phyloP scores from a whole-genome alignment of 495 filamentous ascomycete species.

The Platismatia glauca region DNA sequence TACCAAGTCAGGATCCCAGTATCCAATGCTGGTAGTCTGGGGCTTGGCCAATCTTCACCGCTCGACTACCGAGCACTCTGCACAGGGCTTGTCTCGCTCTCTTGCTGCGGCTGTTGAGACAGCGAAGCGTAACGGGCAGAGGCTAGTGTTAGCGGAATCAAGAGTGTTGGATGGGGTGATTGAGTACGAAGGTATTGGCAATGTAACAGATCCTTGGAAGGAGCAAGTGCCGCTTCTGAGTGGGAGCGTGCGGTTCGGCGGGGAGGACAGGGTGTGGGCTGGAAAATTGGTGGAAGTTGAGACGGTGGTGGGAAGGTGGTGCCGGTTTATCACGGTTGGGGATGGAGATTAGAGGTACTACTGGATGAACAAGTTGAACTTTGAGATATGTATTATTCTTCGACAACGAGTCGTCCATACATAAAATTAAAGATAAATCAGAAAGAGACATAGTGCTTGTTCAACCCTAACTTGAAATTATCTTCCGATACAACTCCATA shows the following conservation, averaged over 20 bases:
- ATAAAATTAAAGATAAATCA: background rate
- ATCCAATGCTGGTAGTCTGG: conserved; percentile 51
- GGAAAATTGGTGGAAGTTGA: conserved; percentile 60
- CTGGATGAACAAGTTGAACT: background rate
- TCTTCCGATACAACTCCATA: conserved; percentile 34
- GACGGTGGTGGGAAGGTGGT: conserved; percentile 64
- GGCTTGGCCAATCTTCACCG: conserved; percentile 59
- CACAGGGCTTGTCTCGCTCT: conserved; percentile 67
- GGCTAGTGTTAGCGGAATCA: conserved; percentile 38
- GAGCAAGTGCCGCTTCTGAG: conserved; percentile 56
- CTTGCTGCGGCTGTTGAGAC: conserved; percentile 60
- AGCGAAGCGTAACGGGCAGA: conserved; percentile 33
- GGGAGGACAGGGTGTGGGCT: conserved; percentile 50
- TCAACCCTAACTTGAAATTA: conserved; percentile 36
- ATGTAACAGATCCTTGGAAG: conserved; percentile 37
- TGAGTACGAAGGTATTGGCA: conserved; percentile 27
- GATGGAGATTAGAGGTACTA: background rate
- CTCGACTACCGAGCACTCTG: conserved; percentile 71
- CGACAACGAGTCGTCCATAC: background rate
- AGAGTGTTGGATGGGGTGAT: conserved; percentile 1
- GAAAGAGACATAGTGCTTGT: conserved; percentile 12
- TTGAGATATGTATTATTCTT: background rate
- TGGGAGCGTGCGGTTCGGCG: conserved; percentile 44
- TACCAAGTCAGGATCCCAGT: conserved; percentile 7
- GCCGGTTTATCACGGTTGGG: conserved; percentile 40